A percentile compares a stretch with the other conserved stretches of the same genome.
Evolutionary conservation across 352 stramenopile species (phyloP).

Genomic region (Pythium grandisporangium): DNA sequence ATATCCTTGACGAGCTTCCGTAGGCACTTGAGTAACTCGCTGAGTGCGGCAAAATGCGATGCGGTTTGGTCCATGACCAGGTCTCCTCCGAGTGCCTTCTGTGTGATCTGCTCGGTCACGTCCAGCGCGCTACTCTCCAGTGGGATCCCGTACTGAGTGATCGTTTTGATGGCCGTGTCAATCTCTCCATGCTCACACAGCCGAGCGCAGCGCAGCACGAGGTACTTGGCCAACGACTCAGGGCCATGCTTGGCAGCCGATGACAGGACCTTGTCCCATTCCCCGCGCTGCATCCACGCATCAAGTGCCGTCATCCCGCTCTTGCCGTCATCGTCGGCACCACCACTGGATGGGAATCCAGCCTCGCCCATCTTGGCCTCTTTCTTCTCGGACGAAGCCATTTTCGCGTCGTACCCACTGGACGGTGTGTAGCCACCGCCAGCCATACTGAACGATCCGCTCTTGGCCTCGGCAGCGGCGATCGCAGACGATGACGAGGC

Average conservation of each 20-base stretch:
- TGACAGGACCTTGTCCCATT: conserved; percentile 91
- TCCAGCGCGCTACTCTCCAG: conserved; percentile 46
- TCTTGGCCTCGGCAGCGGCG: conserved; percentile 45
- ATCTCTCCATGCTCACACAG: conserved; percentile 69
- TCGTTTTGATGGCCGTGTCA: conserved; percentile 65
- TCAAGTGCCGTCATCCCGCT: conserved; percentile 65
- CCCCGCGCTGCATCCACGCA: conserved; percentile 87
- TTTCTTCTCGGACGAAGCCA: conserved; percentile 34
- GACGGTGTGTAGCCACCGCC: conserved; percentile 46
- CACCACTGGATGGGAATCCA: no score
- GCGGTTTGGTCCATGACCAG: conserved; percentile 31
- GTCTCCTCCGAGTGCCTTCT: conserved; percentile 35
- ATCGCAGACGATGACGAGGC: conserved; percentile 15
- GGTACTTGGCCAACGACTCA: conserved; percentile 80
- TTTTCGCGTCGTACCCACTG: conserved; percentile 31
- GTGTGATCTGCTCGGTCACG: conserved; percentile 40
- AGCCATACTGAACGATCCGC: conserved; percentile 3
- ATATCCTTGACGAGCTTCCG: conserved; percentile 70
- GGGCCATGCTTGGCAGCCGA: conserved; percentile 69
- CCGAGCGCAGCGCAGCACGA: conserved; percentile 59
- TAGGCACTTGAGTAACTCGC: conserved; percentile 44
- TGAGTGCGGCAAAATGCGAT: conserved; percentile 32
- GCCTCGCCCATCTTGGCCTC: conserved; percentile 31
- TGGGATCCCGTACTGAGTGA: conserved; percentile 73
- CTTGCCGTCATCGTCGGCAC: conserved; percentile 24